Evolutionary conservation across 1,139 yeast genomes (phyloP).

Genomic region (Saccharomycopsis phalli): DNA sequence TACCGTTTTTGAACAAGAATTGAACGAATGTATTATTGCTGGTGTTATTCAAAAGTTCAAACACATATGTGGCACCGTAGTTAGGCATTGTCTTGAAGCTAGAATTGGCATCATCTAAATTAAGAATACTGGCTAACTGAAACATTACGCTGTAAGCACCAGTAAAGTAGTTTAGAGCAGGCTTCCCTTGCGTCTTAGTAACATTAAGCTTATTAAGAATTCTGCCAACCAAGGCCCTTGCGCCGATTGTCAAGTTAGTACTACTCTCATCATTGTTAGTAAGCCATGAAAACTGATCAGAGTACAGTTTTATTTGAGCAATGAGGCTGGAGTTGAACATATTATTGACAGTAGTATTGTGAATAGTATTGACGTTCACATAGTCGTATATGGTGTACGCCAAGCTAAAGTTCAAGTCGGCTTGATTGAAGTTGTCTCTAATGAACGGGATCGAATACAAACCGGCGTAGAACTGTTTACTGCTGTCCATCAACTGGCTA

Average conservation of each 20-base stretch:
- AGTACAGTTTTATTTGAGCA: conserved; percentile 28
- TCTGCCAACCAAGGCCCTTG: conserved; percentile 30
- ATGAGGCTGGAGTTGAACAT: conserved; percentile 27
- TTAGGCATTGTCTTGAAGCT: conserved; percentile 35
- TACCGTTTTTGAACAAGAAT: conserved; percentile 37
- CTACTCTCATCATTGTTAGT: conserved; percentile 28
- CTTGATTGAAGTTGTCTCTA: conserved; percentile 22
- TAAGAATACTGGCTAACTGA: conserved; percentile 31
- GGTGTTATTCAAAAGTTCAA: conserved; percentile 30
- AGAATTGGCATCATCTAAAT: conserved; percentile 27
- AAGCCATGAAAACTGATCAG: conserved; percentile 33
- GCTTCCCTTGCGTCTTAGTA: conserved; percentile 29
- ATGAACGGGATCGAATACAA: conserved; percentile 24
- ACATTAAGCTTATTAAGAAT: conserved; percentile 28
- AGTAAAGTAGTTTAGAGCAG: conserved; percentile 32
- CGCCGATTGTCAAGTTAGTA: conserved; percentile 31
- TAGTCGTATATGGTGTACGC: conserved; percentile 33
- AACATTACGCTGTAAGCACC: conserved; percentile 37
- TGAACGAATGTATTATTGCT: conserved; percentile 29
- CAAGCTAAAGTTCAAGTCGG: conserved; percentile 30
- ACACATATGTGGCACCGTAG: conserved; percentile 35
- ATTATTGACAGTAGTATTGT: conserved; percentile 30
- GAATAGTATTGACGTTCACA: conserved; percentile 32
- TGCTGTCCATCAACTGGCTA: conserved; percentile 24
- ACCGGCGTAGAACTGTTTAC: conserved; percentile 32